Conservation (phyloP, 257 asterid genomes). For the Osmanthus fragrans region DNA sequence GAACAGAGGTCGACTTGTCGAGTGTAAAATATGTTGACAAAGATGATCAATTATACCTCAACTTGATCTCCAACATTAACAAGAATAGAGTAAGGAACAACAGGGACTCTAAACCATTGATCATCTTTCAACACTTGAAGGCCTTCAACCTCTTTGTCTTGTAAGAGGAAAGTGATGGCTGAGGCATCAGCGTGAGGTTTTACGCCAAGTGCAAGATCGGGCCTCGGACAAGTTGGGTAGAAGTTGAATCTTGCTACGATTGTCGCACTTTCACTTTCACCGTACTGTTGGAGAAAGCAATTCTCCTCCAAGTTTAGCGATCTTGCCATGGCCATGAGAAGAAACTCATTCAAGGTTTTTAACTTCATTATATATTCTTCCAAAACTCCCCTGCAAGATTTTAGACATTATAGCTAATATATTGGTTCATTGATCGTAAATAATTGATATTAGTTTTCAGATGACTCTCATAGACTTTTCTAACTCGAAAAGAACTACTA, state of each 20-base stretch:
- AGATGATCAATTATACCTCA: constrained; percentile 44
- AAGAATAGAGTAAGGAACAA: constrained; percentile 48
- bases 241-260: constrained; percentile 56
- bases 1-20: background rate
- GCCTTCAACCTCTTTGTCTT: constrained; percentile 62
- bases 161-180: constrained; percentile 58
- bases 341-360: constrained; percentile 39
- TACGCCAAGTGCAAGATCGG: constrained; percentile 60
- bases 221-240: constrained; percentile 68
- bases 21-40: background rate
- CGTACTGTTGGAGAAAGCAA: constrained; percentile 45
- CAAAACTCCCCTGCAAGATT: constrained; percentile 14
- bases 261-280: constrained; percentile 29
- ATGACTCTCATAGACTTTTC: too few relatives aligned
- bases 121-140: constrained; percentile 62
- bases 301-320: constrained; percentile 47
- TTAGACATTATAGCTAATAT: too few relatives aligned
- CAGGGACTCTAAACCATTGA: constrained; percentile 58
- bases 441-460: background rate
- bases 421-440: too few relatives aligned
- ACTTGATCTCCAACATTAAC: constrained; percentile 67
- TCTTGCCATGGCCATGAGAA: constrained; percentile 53
- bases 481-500: background rate
- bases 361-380: background rate
- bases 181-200: constrained; percentile 80